These are phyloP conservation scores for Pistacia integerrima DNA, from an alignment of 345 rosid genomes.

Conservation along the genomic window DNA sequence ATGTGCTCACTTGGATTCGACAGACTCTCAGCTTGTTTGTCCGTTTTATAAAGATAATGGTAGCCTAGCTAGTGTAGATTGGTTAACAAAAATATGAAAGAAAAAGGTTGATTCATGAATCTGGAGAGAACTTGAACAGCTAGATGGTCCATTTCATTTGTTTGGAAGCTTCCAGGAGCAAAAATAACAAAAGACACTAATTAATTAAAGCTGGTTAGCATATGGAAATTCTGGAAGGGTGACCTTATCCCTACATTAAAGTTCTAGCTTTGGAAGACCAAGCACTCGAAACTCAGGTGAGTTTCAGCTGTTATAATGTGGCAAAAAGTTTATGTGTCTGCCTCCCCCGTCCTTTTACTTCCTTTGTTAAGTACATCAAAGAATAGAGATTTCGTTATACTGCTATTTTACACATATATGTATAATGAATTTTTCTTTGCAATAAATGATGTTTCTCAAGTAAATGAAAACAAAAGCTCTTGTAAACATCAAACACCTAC, in stretches of 20 bases:
- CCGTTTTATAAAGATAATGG: not conserved
- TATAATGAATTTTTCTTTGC: not conserved
- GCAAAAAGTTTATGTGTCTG: not conserved
- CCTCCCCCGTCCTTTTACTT: not conserved
- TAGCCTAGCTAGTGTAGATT: not conserved
- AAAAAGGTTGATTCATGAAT: not conserved
- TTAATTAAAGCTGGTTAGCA: too few relatives aligned
- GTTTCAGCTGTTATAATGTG: not conserved
- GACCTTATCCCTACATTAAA: not conserved
- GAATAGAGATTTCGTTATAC: not conserved
- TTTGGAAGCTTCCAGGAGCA: not conserved
- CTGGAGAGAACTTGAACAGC: not conserved
- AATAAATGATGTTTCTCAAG: constrained; percentile 4
- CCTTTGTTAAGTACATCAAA: not conserved
- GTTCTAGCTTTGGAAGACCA: not conserved
- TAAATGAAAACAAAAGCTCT: constrained; percentile 8
- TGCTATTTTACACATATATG: not conserved
- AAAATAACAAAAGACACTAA: not conserved
- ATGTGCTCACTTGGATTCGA: not conserved
- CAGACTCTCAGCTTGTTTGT: not conserved
- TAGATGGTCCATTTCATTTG: not conserved
- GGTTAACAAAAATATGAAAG: not conserved
- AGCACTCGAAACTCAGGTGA: not conserved
- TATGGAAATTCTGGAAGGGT: not conserved
- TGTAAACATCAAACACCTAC: constrained; percentile 19